Evolutionary conservation across 495 filamentous ascomycete genomes (phyloP), one percentile per base, ranked within the genome.

Genomic region (Talaromyces adpressus): DNA sequence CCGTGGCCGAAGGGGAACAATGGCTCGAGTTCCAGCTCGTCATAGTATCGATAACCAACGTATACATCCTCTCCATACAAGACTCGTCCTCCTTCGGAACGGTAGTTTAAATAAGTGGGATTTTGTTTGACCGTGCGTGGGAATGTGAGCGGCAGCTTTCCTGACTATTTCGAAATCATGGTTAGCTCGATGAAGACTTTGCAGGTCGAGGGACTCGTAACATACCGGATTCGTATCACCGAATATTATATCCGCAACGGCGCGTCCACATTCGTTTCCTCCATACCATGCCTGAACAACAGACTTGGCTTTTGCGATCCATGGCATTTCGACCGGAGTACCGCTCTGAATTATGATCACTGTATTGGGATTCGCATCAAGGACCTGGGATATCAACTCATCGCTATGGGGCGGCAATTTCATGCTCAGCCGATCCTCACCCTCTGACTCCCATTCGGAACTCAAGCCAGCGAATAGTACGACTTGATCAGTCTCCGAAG

Each of bases 401-500:
- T 96, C 89, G 69, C 88, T 90, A 68, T 84, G 85, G 2, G 87
- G 87, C 4, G 91, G 91, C 9, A 95, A 81, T 65, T 91, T 86
- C 90, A 94, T 93, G 61, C 84, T 86, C 60, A 87, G 81, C 18
- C 90, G 83, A 72, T 95, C 91, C 64, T 91, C 87, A 22, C 91
- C 92, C 70, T 95, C 91, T 16, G 88, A 90, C 71, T 95, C 91
- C 91, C 91, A 95, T 71, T 96, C 91, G 52, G 81, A 83, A 67
- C 90, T 90, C 14, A 95, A 79, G 3, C 91, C 91, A 20, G 90
- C 89, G 66, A 91, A 85, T 8, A 95, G 79, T 53, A 95, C 81
- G 6, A 89, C 92, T 30, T 92, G 86, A 59, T 93, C 89, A 3
- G 84, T 82, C 29, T 80, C 75, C 61, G 76, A 77, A 6, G 90